Conservation (phyloP, 2,329 filamentous ascomycete species). For the Cryphonectria parasitica region DNA sequence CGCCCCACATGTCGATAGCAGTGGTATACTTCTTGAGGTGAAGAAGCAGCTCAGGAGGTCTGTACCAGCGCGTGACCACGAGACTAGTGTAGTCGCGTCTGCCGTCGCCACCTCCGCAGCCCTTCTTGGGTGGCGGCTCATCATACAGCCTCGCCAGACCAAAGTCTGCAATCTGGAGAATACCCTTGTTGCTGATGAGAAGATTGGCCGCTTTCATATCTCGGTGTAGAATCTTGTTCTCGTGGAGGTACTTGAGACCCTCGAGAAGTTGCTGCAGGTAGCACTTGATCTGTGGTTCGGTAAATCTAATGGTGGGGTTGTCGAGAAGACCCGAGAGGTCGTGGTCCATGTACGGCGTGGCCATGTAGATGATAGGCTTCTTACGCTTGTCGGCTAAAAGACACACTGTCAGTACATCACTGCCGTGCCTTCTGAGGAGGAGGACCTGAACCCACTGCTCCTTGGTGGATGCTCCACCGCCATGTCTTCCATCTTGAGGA, state of each 20-base stretch:
- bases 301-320: constrained; percentile 87
- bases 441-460: constrained; percentile 51
- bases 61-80: constrained; percentile 96
- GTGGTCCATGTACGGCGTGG: constrained; percentile 98
- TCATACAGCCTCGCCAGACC: constrained; percentile 93
- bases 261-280: constrained; percentile 94
- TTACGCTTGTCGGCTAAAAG: constrained; percentile 72
- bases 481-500: constrained; percentile 92
- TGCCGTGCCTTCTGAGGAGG: constrained; percentile 10
- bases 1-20: constrained; percentile 97
- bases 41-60: constrained; percentile 88
- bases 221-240: constrained; percentile 86
- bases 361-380: constrained; percentile 94
- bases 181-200: constrained; percentile 90
- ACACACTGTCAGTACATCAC: constrained; percentile 30
- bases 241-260: constrained; percentile 87
- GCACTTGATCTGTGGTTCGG: constrained; percentile 93
- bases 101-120: constrained; percentile 81
- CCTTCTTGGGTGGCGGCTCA: constrained; percentile 75
- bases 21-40: constrained; percentile 92
- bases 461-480: constrained; percentile 77
- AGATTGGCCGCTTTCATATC: constrained; percentile 99
- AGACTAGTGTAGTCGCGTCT: constrained; percentile 92
- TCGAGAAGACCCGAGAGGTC: constrained; percentile 96
- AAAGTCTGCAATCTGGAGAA: constrained; percentile 96